Conservation (phyloP, 208 protist species). For the Wallacemonas collosoma region DNA sequence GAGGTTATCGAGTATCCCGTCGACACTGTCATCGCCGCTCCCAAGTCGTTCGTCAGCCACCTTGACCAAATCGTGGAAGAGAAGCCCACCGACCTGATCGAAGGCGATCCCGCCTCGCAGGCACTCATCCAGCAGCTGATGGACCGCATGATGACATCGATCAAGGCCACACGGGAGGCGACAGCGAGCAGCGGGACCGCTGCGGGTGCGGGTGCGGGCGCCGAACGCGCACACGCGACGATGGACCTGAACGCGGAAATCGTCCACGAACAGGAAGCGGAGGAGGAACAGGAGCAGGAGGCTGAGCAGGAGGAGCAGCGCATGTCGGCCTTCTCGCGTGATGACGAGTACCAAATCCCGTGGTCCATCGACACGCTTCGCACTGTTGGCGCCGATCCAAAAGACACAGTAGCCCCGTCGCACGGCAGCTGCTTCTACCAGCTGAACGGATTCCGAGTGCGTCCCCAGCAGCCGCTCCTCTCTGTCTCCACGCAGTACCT, state of each 20-base stretch:
- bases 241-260: constrained; percentile 82
- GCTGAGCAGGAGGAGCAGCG: constrained; percentile 80
- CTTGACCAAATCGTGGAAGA: constrained; percentile 42
- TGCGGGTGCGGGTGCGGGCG: neutral
- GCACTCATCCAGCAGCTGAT: constrained; percentile 39
- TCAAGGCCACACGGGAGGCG: constrained; percentile 23
- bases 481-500: constrained; percentile 60
- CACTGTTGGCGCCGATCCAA: constrained; percentile 24
- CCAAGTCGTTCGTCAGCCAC: constrained; percentile 58
- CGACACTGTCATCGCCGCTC: constrained; percentile 29
- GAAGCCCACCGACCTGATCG: constrained; percentile 43
- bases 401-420: constrained; percentile 28
- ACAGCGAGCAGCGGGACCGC: neutral
- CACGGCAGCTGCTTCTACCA: constrained; percentile 62
- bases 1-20: constrained; percentile 73
- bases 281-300: constrained; percentile 89
- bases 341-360: constrained; percentile 87
- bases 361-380: constrained; percentile 69
- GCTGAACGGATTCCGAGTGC: constrained; percentile 63
- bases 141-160: constrained; percentile 35
- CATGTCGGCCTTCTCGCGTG: constrained; percentile 72
- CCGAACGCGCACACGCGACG: constrained; percentile 35
- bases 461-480: constrained; percentile 48
- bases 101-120: constrained; percentile 35
- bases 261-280: constrained; percentile 87